phyloP scores from a whole-genome alignment of 2,329 filamentous ascomycete genomes.

The Talaromyces rugulosus region DNA sequence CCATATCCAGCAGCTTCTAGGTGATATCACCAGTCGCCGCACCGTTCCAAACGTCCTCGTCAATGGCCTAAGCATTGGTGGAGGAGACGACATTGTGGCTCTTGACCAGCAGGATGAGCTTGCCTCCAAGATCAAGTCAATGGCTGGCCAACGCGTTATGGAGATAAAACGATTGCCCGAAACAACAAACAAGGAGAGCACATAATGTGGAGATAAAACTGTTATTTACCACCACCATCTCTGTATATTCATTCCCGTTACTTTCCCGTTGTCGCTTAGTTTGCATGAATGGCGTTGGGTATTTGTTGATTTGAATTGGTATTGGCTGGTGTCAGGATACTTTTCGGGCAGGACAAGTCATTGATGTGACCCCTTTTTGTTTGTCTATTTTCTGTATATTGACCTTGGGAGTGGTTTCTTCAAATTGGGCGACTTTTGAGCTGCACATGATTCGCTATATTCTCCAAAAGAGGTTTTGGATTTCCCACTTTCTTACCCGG shows the following conservation, averaged over 20 bases:
- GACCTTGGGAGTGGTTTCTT: neutral
- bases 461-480: neutral
- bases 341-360: neutral
- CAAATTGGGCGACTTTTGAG: neutral
- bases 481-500: neutral
- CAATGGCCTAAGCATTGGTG: constrained; percentile 83
- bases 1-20: constrained; percentile 67
- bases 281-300: constrained; percentile 10
- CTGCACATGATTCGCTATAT: neutral
- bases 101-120: constrained; percentile 66
- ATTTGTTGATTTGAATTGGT: neutral
- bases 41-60: constrained; percentile 93
- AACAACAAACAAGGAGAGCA: neutral
- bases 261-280: neutral
- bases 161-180: constrained; percentile 22
- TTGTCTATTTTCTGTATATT: neutral
- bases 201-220: neutral
- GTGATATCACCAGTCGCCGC: constrained; percentile 67
- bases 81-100: constrained; percentile 76
- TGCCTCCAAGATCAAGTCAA: constrained; percentile 64
- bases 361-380: neutral
- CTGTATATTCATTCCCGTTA: neutral
- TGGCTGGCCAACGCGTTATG: constrained; percentile 65
- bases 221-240: neutral
- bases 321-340: neutral